These are phyloP conservation scores for Arthrocladium fulminans DNA, from an alignment of 2,329 filamentous ascomycete species.

Conservation along the genomic window DNA sequence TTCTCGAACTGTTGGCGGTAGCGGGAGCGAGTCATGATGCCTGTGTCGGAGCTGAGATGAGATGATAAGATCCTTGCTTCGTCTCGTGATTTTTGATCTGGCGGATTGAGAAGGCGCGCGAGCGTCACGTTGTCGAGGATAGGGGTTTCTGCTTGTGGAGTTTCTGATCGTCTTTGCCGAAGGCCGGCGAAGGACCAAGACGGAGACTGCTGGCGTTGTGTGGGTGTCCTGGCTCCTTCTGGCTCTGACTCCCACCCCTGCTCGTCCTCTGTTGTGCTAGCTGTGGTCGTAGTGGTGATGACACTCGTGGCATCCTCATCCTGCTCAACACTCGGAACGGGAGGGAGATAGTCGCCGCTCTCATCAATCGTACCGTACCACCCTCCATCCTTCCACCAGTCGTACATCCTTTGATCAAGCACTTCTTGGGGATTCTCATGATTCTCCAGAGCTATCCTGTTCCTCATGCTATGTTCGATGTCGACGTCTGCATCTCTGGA, in stretches of 20 bases:
- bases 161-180: constrained; percentile 22
- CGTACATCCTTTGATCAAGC: constrained; percentile 67
- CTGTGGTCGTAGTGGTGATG: constrained; percentile 54
- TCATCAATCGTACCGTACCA: constrained; percentile 76
- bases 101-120: constrained; percentile 72
- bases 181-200: constrained; percentile 20
- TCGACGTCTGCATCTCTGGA: constrained; percentile 60
- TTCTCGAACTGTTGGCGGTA: constrained; percentile 61
- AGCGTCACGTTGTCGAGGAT: constrained; percentile 62
- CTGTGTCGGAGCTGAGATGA: constrained; percentile 47
- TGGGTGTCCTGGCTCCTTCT: constrained; percentile 60
- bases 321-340: constrained; percentile 45
- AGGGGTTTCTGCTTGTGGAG: constrained; percentile 32
- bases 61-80: constrained; percentile 74
- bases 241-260: constrained; percentile 41
- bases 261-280: constrained; percentile 40
- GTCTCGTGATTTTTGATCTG: constrained; percentile 64
- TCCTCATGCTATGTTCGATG: constrained; percentile 69
- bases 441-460: constrained; percentile 41
- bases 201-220: constrained; percentile 50
- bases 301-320: constrained; percentile 66
- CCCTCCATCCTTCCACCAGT: constrained; percentile 74
- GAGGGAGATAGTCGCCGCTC: constrained; percentile 61
- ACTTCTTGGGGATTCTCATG: constrained; percentile 45
- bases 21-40: constrained; percentile 69